Evolutionary conservation across 306 rosid genomes (phyloP), one percentile per base, ranked within the genome.

Genomic region (Malus fusca): DNA sequence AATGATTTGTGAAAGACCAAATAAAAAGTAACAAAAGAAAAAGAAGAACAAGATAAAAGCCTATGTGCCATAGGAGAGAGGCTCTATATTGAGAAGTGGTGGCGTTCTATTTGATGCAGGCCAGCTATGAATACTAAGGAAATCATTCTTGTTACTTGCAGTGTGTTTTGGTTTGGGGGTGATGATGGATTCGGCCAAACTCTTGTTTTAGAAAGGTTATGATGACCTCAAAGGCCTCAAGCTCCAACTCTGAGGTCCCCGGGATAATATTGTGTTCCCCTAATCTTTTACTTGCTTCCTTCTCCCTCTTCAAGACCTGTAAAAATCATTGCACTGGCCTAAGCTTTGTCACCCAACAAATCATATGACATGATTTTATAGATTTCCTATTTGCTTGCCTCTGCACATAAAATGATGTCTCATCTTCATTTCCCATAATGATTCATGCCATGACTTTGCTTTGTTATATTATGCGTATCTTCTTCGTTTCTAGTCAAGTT

Each of bases 91-190:
- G 55, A 48, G 55, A 48, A 48, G 21, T 48, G 0, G 55, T 48
- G 63, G 77, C 59, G 22, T 26, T 71, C 71, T 66, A 73, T 69
- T 74, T 79, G 75, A 68, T 76, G 93, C 88, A 85, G 79, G 82
- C 85, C 88, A 74, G 78, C 85, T 61, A 86, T 75, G 75, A 78
- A 73, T 72, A 73, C 75, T 10, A 66, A 53, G 28, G 58, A 64
- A 75, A 87, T 80, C 74, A 84, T 79, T 83, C 69, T 82, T 79
- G 83, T 81, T 77, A 84, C 69, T 84, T 79, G 83, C 81, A 75
- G 75, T 77, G 79, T 89, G 84, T 77, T 67, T 83, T n/a, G 81
- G 75, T 76, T 68, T 53, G 84, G 85, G 71, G 83, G 77, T 82
- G 82, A 85, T 83, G 85, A 66, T 72, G 75, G 72, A 71, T 77